Base-by-base conservation (phyloP, 1,284 basidiomycete genomes). In the Marasmius fiardii region DNA sequence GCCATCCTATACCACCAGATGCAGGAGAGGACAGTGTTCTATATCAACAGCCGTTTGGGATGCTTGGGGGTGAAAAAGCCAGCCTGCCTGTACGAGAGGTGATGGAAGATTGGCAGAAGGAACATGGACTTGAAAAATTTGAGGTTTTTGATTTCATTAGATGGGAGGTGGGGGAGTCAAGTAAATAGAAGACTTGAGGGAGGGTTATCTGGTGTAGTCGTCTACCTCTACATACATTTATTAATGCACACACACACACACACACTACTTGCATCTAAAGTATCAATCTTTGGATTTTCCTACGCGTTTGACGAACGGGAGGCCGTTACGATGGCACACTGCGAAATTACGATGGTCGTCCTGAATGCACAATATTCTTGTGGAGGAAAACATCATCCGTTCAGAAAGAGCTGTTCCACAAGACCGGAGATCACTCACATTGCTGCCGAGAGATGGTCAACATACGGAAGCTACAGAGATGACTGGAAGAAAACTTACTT, bases 41-140 rank as follows among this genome's bases (percentile, higher is more conserved):
- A 54, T 90, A 93, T 65, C 78, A 85, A 23, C 95, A 97, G 67
- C 85, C 85, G 4, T 93, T 94, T 65, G 86, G 90, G 78, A 92
- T 93, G 81, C 72, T 85, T 43, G 72, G 78, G 43, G 79, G 77
- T 2, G 76, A 79, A 51, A 67, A 73, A 47, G 74, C 79, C 37
- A 80, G 82, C 23, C 71, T 76, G 54, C 76, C 78, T 34, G 87
- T 93, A n/a, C 72, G 74, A 50, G 74, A 83, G 6, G 88, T 85
- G 0, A 70, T 97, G 58, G 64, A 71, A 21, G 68, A 72, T n/a
- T 97, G 93, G 93, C 80, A 84, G 3, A 65, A 68, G 47, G 74
- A 82, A 63, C 78, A 79, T 48, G 82, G 78, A 0, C 63, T 88
- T 53, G 62, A 68, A 14, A 67, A 72, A 16, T 58, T 86, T 26